Evolutionary conservation across 2,329 filamentous ascomycete species (phyloP), one percentile per base, ranked within the genome.

Genomic region (Trichoderma endophyticum): DNA sequence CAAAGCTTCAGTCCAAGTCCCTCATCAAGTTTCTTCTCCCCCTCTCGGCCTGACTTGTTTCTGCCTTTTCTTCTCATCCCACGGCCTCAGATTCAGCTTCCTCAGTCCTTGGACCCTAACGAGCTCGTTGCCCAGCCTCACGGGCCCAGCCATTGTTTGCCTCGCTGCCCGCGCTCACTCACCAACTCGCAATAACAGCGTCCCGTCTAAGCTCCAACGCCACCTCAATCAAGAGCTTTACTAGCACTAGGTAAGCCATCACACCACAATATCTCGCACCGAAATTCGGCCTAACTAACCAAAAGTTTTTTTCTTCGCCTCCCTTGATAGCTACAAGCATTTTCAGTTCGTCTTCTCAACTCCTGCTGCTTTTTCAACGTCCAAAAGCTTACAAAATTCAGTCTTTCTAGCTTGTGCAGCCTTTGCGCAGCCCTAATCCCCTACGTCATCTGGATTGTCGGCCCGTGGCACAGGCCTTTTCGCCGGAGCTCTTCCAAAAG

Each of bases 1-100:
- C 70, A 71, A 54, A 71, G 70, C 70, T 71, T 71, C 70, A 71
- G 56, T 71, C 70, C 63, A 71, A 71, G 68, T 71, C 68, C 68
- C 68, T 64, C 68, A 71, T 71, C 68, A 71, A 71, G 68, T 63
- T 60, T 60, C 68, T 71, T 56, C 43, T 70, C 63, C 70, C 70
- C 70, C 56, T 62, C 70, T 34, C 70, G 39, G 56, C 62, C 70
- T 66, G 63, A 59, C 36, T 54, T 43, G 61, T 61, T 65, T 71
- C 32, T 61, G n/a, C 32, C 4, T 26, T 15, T 62, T 8, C 70
- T 59, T 34, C 43, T 57, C 70, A 61, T 67, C 34, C 56, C 51
- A 34, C 67, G 43, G 39, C 36, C 63, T 72, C 70, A 59, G 64
- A 48, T 51, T 59, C 66, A 11, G 66, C 21, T 36, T 69, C 64